These are phyloP conservation scores for Cynanchum wilfordii DNA, from an alignment of 257 asterid genomes.

Conservation along the genomic window DNA sequence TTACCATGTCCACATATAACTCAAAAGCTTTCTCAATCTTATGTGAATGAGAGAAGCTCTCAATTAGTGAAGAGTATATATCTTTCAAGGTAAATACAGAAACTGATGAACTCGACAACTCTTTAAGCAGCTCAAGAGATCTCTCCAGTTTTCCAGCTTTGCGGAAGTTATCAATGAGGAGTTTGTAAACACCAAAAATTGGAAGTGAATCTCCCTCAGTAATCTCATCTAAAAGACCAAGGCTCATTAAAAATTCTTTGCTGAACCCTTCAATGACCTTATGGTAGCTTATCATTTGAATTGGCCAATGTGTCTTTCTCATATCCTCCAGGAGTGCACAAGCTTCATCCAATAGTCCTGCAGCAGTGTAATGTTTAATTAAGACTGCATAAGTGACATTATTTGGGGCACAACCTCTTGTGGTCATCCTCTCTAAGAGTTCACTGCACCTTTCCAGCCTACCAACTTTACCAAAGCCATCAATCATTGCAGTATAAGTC, in stretches of 20 bases:
- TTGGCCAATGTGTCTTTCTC: conserved; percentile 88
- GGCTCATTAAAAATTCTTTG: conserved; percentile 61
- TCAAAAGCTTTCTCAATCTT: conserved; percentile 69
- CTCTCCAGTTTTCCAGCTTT: conserved; percentile 73
- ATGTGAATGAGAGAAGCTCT: conserved; percentile 40
- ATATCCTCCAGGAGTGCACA: conserved; percentile 76
- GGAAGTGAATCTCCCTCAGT: conserved; percentile 41
- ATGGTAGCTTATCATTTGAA: conserved; percentile 50
- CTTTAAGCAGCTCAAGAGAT: conserved; percentile 69
- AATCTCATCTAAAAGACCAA: conserved; percentile 62
- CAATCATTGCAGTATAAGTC: conserved; percentile 91
- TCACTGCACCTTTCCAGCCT: conserved; percentile 62
- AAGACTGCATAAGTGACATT: conserved; percentile 69
- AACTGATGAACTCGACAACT: conserved; percentile 34
- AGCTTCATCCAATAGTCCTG: conserved; percentile 73
- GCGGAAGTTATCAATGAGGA: conserved; percentile 66
- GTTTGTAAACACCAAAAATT: conserved; percentile 54
- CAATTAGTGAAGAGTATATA: conserved; percentile 53
- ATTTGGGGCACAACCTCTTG: conserved; percentile 79
- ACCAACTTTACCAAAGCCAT: conserved; percentile 81
- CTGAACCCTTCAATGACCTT: conserved; percentile 80
- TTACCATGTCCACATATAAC: conserved; percentile 47
- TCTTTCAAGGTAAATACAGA: conserved; percentile 32
- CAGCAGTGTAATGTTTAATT: conserved; percentile 61
- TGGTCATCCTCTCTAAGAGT: conserved; percentile 52